Evolutionary conservation across 169 alveolate species (phyloP).

Genomic region (Plasmodium sp.): DNA sequence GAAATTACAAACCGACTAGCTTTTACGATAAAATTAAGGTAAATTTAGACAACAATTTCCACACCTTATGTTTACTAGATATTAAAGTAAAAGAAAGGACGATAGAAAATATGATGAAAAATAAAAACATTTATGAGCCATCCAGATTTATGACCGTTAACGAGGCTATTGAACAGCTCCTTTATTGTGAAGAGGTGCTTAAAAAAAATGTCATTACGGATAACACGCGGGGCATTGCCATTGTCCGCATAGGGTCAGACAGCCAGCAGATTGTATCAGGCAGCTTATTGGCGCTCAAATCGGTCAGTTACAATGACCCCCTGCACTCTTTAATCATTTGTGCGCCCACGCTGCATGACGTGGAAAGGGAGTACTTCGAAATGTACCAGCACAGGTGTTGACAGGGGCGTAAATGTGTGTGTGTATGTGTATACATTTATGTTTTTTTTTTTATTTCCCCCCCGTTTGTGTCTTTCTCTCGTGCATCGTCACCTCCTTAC

Average conservation of each 20-base stretch:
- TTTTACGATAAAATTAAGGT: constrained; percentile 94
- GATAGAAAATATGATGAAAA: constrained; percentile 95
- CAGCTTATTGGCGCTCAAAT: constrained; percentile 84
- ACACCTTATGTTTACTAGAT: constrained; percentile 97
- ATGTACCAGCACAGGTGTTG: constrained; percentile 25
- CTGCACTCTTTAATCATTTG: constrained; percentile 95
- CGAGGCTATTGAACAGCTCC: constrained; percentile 92
- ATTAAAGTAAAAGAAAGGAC: constrained; percentile 98
- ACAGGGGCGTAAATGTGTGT: background rate
- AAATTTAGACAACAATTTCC: constrained; percentile 93
- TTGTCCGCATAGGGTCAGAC: constrained; percentile 95
- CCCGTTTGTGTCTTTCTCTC: background rate
- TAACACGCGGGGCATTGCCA: constrained; percentile 91
- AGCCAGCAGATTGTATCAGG: constrained; percentile 90
- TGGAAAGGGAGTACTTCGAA: constrained; percentile 90
- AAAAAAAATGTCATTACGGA: constrained; percentile 77
- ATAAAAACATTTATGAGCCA: constrained; percentile 94
- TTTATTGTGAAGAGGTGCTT: constrained; percentile 87
- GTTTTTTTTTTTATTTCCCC: background rate
- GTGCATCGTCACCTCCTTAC: background rate
- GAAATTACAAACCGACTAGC: constrained; percentile 97
- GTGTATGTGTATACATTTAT: background rate
- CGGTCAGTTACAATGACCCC: constrained; percentile 94
- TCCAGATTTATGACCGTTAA: constrained; percentile 95
- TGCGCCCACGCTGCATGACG: constrained; percentile 92